Conservation (phyloP, 2,329 filamentous ascomycete genomes). For the Ilyonectria mors-panacis region DNA sequence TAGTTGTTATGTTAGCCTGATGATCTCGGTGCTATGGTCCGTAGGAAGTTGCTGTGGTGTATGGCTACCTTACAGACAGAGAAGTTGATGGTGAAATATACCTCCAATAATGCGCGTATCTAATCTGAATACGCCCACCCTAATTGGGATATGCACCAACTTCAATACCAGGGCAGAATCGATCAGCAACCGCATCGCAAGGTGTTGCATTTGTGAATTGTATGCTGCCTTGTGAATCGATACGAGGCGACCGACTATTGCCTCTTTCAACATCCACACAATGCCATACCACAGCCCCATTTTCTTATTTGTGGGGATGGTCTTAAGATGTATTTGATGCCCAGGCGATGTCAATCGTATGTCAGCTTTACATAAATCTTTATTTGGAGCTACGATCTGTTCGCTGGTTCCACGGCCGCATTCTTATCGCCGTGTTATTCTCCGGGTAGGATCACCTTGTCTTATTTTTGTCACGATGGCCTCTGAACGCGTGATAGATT, state of each 20-base stretch:
- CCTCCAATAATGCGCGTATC: too few relatives aligned
- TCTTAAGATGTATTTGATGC: background rate
- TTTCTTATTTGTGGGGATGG: background rate
- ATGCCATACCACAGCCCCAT: background rate
- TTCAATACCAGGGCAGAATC: background rate
- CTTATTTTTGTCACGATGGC: background rate
- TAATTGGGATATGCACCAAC: background rate
- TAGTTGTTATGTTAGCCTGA: too few relatives aligned
- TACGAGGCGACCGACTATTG: background rate
- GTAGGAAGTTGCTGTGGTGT: too few relatives aligned
- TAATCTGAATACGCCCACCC: background rate
- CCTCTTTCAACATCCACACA: background rate
- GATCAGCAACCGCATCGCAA: too few relatives aligned
- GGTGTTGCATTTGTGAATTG: slow-evolving; percentile 3
- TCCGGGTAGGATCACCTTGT: background rate
- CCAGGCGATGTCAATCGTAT: background rate
- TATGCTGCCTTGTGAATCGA: background rate
- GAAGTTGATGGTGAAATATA: too few relatives aligned
- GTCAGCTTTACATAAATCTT: background rate
- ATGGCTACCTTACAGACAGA: too few relatives aligned
- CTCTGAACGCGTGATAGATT: background rate
- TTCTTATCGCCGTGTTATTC: too few relatives aligned
- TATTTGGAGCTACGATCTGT: background rate
- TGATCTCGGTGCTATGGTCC: too few relatives aligned
- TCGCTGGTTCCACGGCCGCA: background rate